Percentiles rank a stretch among this genome's conserved stretches.
Conservation (phyloP, 805 yeast species). For the Ogataea minuta region DNA sequence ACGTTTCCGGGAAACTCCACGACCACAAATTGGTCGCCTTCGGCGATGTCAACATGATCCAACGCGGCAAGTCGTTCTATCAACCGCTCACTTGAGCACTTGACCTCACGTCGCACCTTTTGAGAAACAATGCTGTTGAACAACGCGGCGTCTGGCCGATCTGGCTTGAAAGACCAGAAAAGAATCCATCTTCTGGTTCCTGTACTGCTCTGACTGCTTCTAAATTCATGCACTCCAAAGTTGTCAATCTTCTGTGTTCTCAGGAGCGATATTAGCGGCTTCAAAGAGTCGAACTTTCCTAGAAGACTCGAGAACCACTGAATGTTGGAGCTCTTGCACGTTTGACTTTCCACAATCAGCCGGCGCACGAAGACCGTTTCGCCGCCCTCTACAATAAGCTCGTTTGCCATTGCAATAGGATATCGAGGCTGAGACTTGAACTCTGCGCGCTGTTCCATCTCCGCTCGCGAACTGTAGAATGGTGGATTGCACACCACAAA, state of each 20-base stretch:
- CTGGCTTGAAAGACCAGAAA: conserved; percentile 35
- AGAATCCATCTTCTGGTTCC: conserved; percentile 38
- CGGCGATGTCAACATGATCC: not conserved
- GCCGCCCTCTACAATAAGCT: conserved; percentile 46
- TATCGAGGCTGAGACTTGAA: conserved; percentile 24
- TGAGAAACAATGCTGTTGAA: conserved; percentile 10
- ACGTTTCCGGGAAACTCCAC: conserved; percentile 19
- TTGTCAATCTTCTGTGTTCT: conserved; percentile 17
- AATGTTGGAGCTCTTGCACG: conserved; percentile 10
- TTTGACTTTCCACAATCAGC: conserved; percentile 35
- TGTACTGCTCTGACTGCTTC: conserved; percentile 19
- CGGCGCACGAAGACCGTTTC: conserved; percentile 39
- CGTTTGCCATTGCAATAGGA: conserved; percentile 33
- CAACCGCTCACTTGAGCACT: conserved; percentile 5
- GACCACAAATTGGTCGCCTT: not conserved
- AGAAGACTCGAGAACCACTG: conserved; percentile 40
- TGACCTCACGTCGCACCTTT: conserved; percentile 2
- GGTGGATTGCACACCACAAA: conserved; percentile 56
- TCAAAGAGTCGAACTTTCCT: conserved; percentile 22
- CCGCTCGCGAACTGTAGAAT: conserved; percentile 40
- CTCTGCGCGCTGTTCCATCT: conserved; percentile 25
- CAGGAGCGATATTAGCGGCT: conserved; percentile 12
- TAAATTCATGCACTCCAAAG: conserved; percentile 33
- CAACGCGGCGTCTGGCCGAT: conserved; percentile 15
- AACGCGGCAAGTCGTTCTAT: not conserved